Evolutionary conservation across 768 basidiomycete genomes (phyloP).

Genomic region (Lanmaoa pseudosensibilis): DNA sequence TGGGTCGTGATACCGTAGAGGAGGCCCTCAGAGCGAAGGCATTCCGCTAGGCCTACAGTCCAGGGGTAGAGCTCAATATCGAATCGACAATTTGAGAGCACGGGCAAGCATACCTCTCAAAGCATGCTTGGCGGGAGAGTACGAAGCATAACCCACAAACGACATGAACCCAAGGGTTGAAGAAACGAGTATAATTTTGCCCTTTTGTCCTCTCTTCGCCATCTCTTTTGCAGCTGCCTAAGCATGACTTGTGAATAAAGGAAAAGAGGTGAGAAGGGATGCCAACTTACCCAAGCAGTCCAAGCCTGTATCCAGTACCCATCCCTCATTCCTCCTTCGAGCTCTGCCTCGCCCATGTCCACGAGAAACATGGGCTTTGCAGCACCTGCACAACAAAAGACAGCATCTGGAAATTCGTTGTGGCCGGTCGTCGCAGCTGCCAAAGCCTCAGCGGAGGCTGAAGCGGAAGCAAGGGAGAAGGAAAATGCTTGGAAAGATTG

Average conservation of each 20-base stretch:
- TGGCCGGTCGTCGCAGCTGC: constrained; percentile 55
- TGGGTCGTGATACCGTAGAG: constrained; percentile 79
- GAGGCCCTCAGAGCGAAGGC: constrained; percentile 74
- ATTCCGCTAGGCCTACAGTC: constrained; percentile 72
- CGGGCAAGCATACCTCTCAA: constrained; percentile 57
- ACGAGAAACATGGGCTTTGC: constrained; percentile 72
- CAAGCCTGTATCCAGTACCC: constrained; percentile 44
- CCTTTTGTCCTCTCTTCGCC: constrained; percentile 52
- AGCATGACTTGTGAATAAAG: not conserved
- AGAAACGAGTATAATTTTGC: constrained; percentile 75
- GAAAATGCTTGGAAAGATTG: constrained; percentile 71
- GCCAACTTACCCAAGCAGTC: constrained; percentile 44
- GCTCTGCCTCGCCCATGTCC: constrained; percentile 59
- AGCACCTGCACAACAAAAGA: constrained; percentile 79
- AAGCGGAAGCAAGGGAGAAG: constrained; percentile 55
- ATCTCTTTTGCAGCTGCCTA: constrained; percentile 71
- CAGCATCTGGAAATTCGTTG: constrained; percentile 67
- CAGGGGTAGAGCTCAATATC: not conserved
- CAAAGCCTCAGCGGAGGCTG: constrained; percentile 59
- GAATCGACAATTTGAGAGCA: not conserved
- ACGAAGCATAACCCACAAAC: constrained; percentile 76
- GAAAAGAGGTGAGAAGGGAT: not conserved
- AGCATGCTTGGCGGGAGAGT: constrained; percentile 85
- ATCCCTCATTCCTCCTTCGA: constrained; percentile 44
- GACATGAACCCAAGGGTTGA: constrained; percentile 75